Evolutionary conservation across 352 stramenopile genomes (phyloP), one percentile per base, ranked within the genome.

Genomic region (Phytophthora agathidicida): DNA sequence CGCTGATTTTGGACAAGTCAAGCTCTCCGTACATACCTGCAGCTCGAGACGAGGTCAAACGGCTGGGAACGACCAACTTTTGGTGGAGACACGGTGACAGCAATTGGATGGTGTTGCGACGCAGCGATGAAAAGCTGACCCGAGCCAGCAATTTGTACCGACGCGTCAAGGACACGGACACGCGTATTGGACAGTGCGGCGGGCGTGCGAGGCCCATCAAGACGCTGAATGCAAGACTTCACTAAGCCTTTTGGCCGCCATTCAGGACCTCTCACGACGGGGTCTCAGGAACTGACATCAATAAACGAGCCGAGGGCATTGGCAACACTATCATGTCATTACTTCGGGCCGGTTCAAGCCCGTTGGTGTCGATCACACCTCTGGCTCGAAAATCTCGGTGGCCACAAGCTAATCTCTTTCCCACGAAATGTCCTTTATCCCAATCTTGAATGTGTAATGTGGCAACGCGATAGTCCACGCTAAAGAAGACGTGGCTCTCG

Each of bases 151-250:
- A n/a, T n/a, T n/a, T 41, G 27, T 28, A 20, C 7, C 38, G 47
- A 19, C 11, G 54, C 33, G 16, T n/a, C 36, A 64, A 31, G 14
- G 31, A 65, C 26, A 47, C 14, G 41, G 38, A 55, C 28, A 39
- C 24, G 31, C 11, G 37, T 46, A 58, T 54, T 60, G 60, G 60
- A 65, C 52, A 69, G 60, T 65, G 45, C 53, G 27, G 38, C 28
- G 22, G 16, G 45, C 44, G 52, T 64, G 32, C 48, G 28, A 35
- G 20, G 17, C 17, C 7, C 6, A n/a, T n/a, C n/a, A n/a, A n/a
- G n/a, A n/a, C n/a, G n/a, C n/a, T n/a, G n/a, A n/a, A n/a, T n/a
- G n/a, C n/a, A n/a, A n/a, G n/a, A n/a, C n/a, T n/a, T n/a, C n/a
- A n/a, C n/a, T n/a, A 45, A 31, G 11, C 20, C n/a, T n/a, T n/a